phyloP scores from a whole-genome alignment of 257 asterid genomes.

The Ilex asprella region DNA sequence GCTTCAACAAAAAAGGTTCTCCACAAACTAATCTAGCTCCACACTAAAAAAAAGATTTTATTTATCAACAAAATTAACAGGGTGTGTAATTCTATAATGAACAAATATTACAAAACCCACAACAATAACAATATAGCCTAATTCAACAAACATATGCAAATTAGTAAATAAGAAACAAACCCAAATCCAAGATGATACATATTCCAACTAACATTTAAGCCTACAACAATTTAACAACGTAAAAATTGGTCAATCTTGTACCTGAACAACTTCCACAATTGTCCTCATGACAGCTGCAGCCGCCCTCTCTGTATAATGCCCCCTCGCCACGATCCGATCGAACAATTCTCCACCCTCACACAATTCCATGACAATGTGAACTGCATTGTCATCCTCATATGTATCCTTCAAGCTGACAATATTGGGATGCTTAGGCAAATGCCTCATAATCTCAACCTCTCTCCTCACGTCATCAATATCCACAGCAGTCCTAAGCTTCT shows the following conservation, averaged over 20 bases:
- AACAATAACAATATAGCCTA: neutral
- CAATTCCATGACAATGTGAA: constrained; percentile 68
- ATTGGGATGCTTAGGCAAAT: constrained; percentile 61
- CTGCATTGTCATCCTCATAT: constrained; percentile 56
- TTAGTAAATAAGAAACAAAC: no score
- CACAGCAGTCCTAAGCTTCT: constrained; percentile 63
- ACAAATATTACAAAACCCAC: neutral
- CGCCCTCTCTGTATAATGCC: constrained; percentile 71
- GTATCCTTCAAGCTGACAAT: constrained; percentile 54
- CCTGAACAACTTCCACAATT: constrained; percentile 71
- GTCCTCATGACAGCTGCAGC: constrained; percentile 60
- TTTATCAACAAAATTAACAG: no score
- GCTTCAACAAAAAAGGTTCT: neutral
- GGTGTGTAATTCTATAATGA: no score
- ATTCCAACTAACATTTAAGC: neutral
- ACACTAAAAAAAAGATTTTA: no score
- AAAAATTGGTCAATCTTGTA: constrained; percentile 8
- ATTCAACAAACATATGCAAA: no score
- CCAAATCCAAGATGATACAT: no score
- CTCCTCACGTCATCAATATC: constrained; percentile 72
- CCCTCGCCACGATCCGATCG: constrained; percentile 67
- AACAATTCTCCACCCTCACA: constrained; percentile 79
- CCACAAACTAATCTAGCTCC: neutral
- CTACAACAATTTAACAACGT: neutral
- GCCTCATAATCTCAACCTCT: constrained; percentile 74